Percentiles rank a stretch among this genome's conserved stretches.
Conservation (phyloP, 768 basidiomycete genomes). For the Piloderma croceum region DNA sequence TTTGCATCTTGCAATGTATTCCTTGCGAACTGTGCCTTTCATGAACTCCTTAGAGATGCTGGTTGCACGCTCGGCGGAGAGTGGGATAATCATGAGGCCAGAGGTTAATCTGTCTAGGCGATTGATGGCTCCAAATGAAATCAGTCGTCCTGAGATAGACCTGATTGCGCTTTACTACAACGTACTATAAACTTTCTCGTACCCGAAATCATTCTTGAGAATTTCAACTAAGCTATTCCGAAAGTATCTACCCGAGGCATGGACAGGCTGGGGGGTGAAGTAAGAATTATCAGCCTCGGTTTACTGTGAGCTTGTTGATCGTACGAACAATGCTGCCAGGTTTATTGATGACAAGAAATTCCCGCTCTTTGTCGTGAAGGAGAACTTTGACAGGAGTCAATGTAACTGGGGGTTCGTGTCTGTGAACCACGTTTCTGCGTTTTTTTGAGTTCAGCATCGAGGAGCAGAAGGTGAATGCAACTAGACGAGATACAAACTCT, state of each 20-base stretch:
- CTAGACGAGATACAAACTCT: conserved; percentile 50
- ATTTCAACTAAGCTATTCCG: conserved; percentile 86
- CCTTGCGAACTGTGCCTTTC: conserved; percentile 78
- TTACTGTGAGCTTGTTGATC: conserved; percentile 12
- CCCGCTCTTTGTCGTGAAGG: conserved; percentile 67
- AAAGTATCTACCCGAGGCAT: conserved; percentile 87
- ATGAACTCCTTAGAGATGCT: conserved; percentile 76
- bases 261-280: conserved; percentile 78
- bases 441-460: conserved; percentile 3
- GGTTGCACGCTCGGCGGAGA: conserved; percentile 63
- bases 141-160: too few species aligned
- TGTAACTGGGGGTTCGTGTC: conserved; percentile 96
- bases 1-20: conserved; percentile 83
- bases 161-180: conserved; percentile 17
- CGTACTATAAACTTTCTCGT: conserved; percentile 79
- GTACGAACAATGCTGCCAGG: conserved; percentile 89
- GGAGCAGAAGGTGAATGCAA: conserved; percentile 1
- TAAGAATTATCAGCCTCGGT: too few species aligned
- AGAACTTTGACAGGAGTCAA: conserved; percentile 77
- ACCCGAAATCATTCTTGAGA: conserved; percentile 77
- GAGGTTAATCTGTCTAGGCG: conserved; percentile 91
- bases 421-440: conserved; percentile 81
- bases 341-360: conserved; percentile 92
- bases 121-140: conserved; percentile 88
- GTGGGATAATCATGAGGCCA: conserved; percentile 89